These are phyloP conservation scores for Cyberlindnera maritima DNA, from an alignment of 805 yeast genomes.

Conservation along the genomic window DNA sequence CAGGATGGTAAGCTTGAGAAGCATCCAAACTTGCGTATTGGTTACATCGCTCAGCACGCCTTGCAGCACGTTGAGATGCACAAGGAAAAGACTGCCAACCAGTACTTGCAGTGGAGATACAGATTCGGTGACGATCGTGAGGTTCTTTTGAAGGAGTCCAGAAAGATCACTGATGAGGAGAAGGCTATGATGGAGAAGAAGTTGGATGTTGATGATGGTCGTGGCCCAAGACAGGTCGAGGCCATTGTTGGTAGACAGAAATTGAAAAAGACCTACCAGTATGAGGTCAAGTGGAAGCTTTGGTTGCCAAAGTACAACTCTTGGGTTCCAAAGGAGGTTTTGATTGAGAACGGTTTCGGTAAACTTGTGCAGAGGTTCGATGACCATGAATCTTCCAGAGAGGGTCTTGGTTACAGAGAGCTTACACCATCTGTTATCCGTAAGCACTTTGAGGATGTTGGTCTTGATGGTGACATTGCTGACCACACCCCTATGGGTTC, in stretches of 20 bases:
- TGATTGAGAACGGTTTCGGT: slow-evolving; percentile 81
- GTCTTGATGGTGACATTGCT: slow-evolving; percentile 96
- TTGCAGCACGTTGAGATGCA: slow-evolving; percentile 96
- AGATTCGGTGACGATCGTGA: slow-evolving; percentile 98
- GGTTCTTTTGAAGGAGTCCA: slow-evolving; percentile 87
- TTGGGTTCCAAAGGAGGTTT: slow-evolving; percentile 83
- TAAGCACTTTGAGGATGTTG: slow-evolving; percentile 96
- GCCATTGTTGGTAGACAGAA: slow-evolving; percentile 97
- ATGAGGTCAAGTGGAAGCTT: slow-evolving; percentile 90
- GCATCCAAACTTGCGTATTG: slow-evolving; percentile 97
- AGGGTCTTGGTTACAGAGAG: slow-evolving; percentile 98
- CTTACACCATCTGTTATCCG: slow-evolving; percentile 88
- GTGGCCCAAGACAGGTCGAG: slow-evolving; percentile 85
- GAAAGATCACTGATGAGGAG: slow-evolving; percentile 81
- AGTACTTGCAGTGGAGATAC: slow-evolving; percentile 97
- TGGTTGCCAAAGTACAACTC: slow-evolving; percentile 93
- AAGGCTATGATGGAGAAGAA: slow-evolving; percentile 72
- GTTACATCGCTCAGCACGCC: slow-evolving; percentile 98
- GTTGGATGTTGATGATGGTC: slow-evolving; percentile 80
- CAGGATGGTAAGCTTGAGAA: slow-evolving; percentile 88
- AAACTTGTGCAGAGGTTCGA: slow-evolving; percentile 94
- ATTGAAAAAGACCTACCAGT: slow-evolving; percentile 93
- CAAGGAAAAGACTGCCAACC: slow-evolving; percentile 96
- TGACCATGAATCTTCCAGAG: slow-evolving; percentile 98
- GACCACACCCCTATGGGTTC: slow-evolving; percentile 98